phyloP scores from a whole-genome alignment of 768 basidiomycete species.

The Mycena rosella region DNA sequence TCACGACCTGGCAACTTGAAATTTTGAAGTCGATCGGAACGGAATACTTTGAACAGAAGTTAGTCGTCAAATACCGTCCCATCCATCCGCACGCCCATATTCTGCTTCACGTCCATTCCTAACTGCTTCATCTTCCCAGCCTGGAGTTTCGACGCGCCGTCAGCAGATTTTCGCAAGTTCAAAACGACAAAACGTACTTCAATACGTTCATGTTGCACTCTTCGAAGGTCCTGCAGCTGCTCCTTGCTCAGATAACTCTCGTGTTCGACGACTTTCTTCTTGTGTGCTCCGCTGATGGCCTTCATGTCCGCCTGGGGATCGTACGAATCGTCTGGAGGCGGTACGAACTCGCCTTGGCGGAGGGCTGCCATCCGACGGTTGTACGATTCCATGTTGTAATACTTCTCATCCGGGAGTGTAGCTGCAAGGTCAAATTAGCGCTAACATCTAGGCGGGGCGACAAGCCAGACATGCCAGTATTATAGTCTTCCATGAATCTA shows the following conservation, averaged over 20 bases:
- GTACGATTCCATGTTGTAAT: slow-evolving; percentile 91
- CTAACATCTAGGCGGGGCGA: not conserved
- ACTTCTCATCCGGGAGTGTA: slow-evolving; percentile 94
- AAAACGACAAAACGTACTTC: slow-evolving; percentile 63
- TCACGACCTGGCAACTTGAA: not conserved
- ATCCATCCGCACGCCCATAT: slow-evolving; percentile 91
- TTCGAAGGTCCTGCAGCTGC: slow-evolving; percentile 84
- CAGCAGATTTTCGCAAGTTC: not conserved
- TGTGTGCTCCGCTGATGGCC: slow-evolving; percentile 78
- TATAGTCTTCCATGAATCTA: slow-evolving; percentile 85
- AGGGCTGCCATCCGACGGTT: slow-evolving; percentile 88
- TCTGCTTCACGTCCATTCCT: slow-evolving; percentile 91
- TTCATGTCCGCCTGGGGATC: slow-evolving; percentile 89
- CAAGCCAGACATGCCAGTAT: slow-evolving; percentile 67
- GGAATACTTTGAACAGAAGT: not conserved
- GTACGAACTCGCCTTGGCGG: slow-evolving; percentile 85
- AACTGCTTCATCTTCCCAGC: slow-evolving; percentile 86
- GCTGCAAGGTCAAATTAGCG: slow-evolving; percentile 57
- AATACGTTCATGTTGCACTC: slow-evolving; percentile 86
- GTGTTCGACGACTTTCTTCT: slow-evolving; percentile 72
- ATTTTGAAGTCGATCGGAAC: not conserved
- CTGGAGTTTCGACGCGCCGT: slow-evolving; percentile 47
- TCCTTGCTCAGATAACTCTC: slow-evolving; percentile 85
- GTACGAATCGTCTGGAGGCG: slow-evolving; percentile 78
- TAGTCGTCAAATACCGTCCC: slow-evolving; percentile 69